Conservation (phyloP, 2,329 filamentous ascomycete genomes). For the Trichoderma breve region DNA sequence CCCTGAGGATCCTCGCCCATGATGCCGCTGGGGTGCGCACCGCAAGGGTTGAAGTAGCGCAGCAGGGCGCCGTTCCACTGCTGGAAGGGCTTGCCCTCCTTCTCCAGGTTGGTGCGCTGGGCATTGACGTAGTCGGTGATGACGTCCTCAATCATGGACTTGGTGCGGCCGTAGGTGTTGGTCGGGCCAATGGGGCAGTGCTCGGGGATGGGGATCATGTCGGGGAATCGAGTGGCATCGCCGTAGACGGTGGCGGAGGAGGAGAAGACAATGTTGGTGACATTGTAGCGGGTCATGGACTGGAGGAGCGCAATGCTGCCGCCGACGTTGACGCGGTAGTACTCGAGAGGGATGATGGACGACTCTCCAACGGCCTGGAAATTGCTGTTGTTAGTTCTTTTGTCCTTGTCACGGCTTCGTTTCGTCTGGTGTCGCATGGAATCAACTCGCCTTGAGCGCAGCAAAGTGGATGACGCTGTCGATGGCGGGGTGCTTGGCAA, state of each 20-base stretch:
- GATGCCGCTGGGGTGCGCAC: constrained; percentile 89
- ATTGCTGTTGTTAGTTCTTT: constrained; percentile 3
- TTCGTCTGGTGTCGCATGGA: background rate
- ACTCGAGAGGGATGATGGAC: constrained; percentile 88
- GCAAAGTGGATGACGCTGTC: constrained; percentile 99
- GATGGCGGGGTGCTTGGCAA: constrained; percentile 84
- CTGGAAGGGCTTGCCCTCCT: constrained; percentile 71
- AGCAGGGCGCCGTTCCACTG: constrained; percentile 92
- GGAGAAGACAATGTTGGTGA: constrained; percentile 97
- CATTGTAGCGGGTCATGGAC: constrained; percentile 85
- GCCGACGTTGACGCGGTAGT: constrained; percentile 95
- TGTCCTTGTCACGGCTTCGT: background rate
- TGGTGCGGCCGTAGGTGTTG: constrained; percentile 97
- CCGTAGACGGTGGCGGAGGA: constrained; percentile 98
- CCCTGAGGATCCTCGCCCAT: constrained; percentile 98
- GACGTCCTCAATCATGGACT: constrained; percentile 85
- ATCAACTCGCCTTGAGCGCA: constrained; percentile 73
- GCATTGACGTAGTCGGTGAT: constrained; percentile 90
- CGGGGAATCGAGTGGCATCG: constrained; percentile 89
- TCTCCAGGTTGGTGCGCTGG: constrained; percentile 77
- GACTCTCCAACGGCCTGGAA: constrained; percentile 90
- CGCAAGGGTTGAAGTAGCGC: constrained; percentile 97
- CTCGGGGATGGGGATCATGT: constrained; percentile 99
- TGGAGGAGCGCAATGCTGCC: constrained; percentile 85
- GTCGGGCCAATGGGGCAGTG: constrained; percentile 93